Evolutionary conservation across 2,329 filamentous ascomycete genomes (phyloP), one percentile per base, ranked within the genome.

Genomic region (Dothistroma pini): DNA sequence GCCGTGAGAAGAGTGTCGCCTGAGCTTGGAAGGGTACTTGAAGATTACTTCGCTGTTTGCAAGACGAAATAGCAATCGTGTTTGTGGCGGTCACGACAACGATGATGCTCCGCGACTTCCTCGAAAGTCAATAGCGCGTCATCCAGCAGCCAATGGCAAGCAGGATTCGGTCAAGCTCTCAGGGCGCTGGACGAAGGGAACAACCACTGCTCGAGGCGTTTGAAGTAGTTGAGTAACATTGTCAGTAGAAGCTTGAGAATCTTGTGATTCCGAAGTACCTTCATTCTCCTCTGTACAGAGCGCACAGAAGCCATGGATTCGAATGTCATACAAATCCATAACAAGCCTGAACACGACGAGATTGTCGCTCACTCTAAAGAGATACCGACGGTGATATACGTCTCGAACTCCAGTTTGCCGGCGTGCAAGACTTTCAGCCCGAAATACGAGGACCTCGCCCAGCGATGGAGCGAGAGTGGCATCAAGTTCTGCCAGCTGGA

Each of bases 311-410:
- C 10, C 19, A 57, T 38, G 54, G 57, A 57, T 51, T 34, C 57
- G 4, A 31, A 32, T 3, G 56, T 68, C n/a, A 58, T 57, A 32
- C 61, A 61, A 22, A 66, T 68, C 58, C 51, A 32, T 16, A 49
- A 60, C 54, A 56, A 56, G 49, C 50, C 41, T 34, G 60, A 63
- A 29, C 66, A 69, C 55, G 67, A 69, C 38, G 47, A 62, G 9
- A 56, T 66, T 25, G 64, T 67, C 10, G 70, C 14, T 21, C 62
- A 16, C 57, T 69, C 25, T 14, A 63, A 62, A 19, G 55, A 57
- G 2, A 64, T 67, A 2, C 72, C 72, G 0, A 74, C 66, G 2
- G 69, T 75, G 2, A 66, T 79, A 7, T 85, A 83, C 68, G 80
- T 84, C 1, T 82, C 78, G 10, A 69, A 69, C 55, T 62, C 56